Base-by-base conservation (phyloP, 805 yeast species). In the Wickerhamomyces strasburgensis region DNA sequence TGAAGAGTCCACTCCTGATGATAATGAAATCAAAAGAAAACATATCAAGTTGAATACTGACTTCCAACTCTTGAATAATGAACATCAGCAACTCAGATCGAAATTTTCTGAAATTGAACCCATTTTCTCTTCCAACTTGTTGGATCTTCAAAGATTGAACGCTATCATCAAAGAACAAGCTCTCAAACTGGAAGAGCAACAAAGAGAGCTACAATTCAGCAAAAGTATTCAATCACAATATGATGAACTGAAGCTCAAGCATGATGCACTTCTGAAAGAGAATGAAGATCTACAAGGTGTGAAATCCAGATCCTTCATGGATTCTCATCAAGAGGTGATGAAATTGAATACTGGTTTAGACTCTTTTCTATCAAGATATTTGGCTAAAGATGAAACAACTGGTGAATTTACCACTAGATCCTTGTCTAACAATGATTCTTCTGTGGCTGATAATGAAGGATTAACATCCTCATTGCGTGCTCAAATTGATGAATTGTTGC, bases 401-500 rank as follows among this genome's bases (percentile, higher is more conserved):
- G 49, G 50, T 29, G 52, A 42, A 19, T 35, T 39, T 8, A 34
- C 16, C 10, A 17, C 44, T 11, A 40, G 40, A 29, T 38, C 48
- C 8, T 13, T 39, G 13, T 35, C 19, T 10, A 19, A 14, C 11
- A 9, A 31, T 2, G 11, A 31, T 2, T 18, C 32, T 14, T n/a
- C 37, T 11, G 11, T 18, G 7, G 18, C 17, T 18, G 31, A 19
- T 29, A 30, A 28, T 10, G 34, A 26, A 35, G 35, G 13, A 2
- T 28, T 56, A 34, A 40, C 45, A 11, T 27, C 43, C 39, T 29
- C 64, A 42, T 58, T 81, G 37, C 83, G 77, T 38, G 48, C 58
- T 15, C 84, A 79, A 48, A 63, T 81, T 35, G 79, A 78, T 42
- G 75, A 75, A 17, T 59, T 80, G 39, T 49, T 79, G 43, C 45